These are phyloP conservation scores for Carex sylvatica DNA, from an alignment of 202 grass and related monocot genomes.

Conservation along the genomic window DNA sequence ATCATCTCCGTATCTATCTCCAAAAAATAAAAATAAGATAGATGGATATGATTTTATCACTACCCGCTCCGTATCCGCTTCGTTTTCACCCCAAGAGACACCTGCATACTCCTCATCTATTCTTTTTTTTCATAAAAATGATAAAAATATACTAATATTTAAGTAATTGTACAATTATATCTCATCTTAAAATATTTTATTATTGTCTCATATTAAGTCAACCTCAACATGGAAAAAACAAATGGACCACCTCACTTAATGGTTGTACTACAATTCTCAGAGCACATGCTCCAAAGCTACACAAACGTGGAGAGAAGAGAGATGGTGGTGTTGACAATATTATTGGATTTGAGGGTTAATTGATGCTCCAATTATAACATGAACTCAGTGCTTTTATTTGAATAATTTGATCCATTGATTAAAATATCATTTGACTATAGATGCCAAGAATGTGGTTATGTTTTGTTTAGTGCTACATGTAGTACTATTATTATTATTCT, in stretches of 20 bases:
- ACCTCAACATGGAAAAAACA: not conserved
- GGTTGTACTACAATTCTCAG: slow-evolving; percentile 14
- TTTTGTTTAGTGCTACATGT: slow-evolving; percentile 4
- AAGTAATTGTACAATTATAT: not conserved
- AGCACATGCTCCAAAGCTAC: slow-evolving; percentile 16
- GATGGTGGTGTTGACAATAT: not conserved
- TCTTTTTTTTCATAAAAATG: too few species aligned
- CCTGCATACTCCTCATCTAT: too few species aligned
- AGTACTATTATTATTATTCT: not conserved
- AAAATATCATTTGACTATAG: slow-evolving; percentile 28
- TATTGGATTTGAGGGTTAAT: not conserved
- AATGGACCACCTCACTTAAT: not conserved
- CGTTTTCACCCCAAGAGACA: too few species aligned
- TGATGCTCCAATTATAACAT: slow-evolving; percentile 2
- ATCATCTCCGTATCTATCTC: too few species aligned
- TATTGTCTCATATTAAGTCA: not conserved
- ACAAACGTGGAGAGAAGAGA: not conserved
- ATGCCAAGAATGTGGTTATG: slow-evolving; percentile 14
- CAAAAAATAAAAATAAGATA: too few species aligned
- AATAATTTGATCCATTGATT: slow-evolving; percentile 15
- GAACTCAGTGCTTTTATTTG: not conserved
- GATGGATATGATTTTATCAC: too few species aligned
- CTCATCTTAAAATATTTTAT: not conserved
- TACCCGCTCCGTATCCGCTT: too few species aligned
- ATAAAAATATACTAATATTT: too few species aligned